Base-by-base conservation (phyloP, 2,329 filamentous ascomycete species). In the Didymella glomerata region DNA sequence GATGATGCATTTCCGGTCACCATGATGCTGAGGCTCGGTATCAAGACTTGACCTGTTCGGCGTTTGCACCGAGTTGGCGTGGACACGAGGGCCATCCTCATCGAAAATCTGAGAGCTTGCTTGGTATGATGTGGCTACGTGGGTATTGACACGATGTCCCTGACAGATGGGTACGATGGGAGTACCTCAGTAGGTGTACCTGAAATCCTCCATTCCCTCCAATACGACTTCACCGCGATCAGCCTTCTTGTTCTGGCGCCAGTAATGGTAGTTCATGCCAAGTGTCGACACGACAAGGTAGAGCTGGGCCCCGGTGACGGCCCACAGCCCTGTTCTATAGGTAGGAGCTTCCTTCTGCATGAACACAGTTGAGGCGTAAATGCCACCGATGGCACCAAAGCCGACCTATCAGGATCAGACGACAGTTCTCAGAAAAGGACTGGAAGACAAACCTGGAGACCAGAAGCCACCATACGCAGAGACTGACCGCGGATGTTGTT, bases 1-100 rank as follows among this genome's bases (percentile, higher is more conserved):
- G n/a, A 28, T 38, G 25, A 45, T 42, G 38, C 49, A 41, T 32
- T 40, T 42, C 32, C 49, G 45, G 55, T 13, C 25, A 16, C 30
- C 13, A 32, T 32, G 30, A 32, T 32, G 49, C 22, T 24, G 22
- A 28, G 20, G 14, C 20, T 46, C 14, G 22, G 28, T 32, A 32
- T 32, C 13, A 32, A 32, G 30, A 32, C 11, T 32, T 16, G 30
- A 32, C 30, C 14, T 32, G 14, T 32, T 32, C 30, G 30, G 30
- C 30, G 30, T 32, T 32, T 32, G 13, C 30, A 32, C 30, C 30
- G 30, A 32, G 13, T 32, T 32, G 13, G 14, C 13, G 13, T 5
- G 30, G 14, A 32, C 11, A 14, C 14, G 16, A 6, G 14, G 3
- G 11, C 14, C 30, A 16, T 16, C 6, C 13, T 32, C 30, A 16